Conservation (phyloP, 2,329 filamentous ascomycete genomes). For the Xylariaceae sp. region DNA sequence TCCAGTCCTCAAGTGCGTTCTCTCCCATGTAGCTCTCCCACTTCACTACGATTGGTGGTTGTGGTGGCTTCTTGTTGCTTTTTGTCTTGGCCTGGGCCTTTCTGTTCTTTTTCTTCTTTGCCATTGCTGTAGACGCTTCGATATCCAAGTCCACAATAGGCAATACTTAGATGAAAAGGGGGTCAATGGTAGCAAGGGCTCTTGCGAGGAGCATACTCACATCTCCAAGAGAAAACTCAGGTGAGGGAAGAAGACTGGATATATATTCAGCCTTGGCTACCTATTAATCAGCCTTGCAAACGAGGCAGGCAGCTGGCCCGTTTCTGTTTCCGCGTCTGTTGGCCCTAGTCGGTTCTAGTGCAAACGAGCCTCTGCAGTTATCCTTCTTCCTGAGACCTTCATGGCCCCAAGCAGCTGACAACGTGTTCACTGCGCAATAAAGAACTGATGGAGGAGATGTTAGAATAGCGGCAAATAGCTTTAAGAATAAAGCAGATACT, state of each 20-base stretch:
- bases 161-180: background rate
- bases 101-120: slow-evolving; percentile 11
- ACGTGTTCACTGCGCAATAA: too few species aligned
- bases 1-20: slow-evolving; percentile 49
- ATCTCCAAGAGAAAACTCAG: too few species aligned
- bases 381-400: slow-evolving; percentile 1
- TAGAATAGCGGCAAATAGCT: too few species aligned
- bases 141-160: background rate
- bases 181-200: background rate
- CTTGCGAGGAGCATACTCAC: background rate
- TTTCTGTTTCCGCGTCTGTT: too few species aligned
- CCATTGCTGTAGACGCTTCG: background rate
- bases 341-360: background rate
- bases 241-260: background rate
- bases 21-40: slow-evolving; percentile 28
- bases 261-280: slow-evolving; percentile 1
- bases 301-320: slow-evolving; percentile 1
- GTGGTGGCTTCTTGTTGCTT: background rate
- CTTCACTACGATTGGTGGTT: background rate
- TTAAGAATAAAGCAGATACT: too few species aligned
- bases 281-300: slow-evolving; percentile 12
- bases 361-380: slow-evolving; percentile 13
- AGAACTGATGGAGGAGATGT: too few species aligned
- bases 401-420: background rate
- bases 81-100: background rate